Evolutionary conservation across 176 grass and related monocot genomes (phyloP).

Genomic region (Musa beccarii): DNA sequence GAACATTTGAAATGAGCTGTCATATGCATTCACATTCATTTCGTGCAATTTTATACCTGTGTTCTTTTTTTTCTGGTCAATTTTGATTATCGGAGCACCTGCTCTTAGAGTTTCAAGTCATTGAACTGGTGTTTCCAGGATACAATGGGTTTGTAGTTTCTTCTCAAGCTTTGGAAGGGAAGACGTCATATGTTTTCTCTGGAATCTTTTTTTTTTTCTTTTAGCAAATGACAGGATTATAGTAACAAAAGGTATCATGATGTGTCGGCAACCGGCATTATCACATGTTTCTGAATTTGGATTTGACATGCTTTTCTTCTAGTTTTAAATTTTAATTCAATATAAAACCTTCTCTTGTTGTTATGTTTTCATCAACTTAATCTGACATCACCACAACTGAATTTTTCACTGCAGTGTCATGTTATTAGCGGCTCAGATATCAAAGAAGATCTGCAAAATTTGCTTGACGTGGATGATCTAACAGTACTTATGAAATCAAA

Average conservation of each 20-base stretch:
- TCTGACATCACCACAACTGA: neutral
- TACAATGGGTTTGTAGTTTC: neutral
- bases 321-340: neutral
- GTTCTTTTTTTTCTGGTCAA: too few relatives aligned
- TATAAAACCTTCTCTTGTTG: neutral
- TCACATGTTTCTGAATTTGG: neutral
- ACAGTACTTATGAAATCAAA: conserved; percentile 53
- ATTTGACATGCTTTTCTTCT: neutral
- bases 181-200: neutral
- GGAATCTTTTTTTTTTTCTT: too few relatives aligned
- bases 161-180: neutral
- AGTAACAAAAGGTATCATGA: too few relatives aligned
- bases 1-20: too few relatives aligned
- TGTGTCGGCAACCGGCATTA: neutral
- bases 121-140: neutral
- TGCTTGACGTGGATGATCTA: conserved; percentile 72
- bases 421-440: conserved; percentile 61
- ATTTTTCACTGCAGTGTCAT: conserved; percentile 57
- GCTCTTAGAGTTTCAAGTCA: too few relatives aligned
- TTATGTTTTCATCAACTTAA: neutral
- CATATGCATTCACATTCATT: too few relatives aligned
- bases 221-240: too few relatives aligned
- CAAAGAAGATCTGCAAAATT: conserved; percentile 46
- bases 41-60: too few relatives aligned
- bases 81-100: too few relatives aligned